Percentiles rank a stretch among this genome's conserved stretches.
These are phyloP conservation scores for Daldinia decipiens DNA, from an alignment of 495 filamentous ascomycete species.

Conservation along the genomic window DNA sequence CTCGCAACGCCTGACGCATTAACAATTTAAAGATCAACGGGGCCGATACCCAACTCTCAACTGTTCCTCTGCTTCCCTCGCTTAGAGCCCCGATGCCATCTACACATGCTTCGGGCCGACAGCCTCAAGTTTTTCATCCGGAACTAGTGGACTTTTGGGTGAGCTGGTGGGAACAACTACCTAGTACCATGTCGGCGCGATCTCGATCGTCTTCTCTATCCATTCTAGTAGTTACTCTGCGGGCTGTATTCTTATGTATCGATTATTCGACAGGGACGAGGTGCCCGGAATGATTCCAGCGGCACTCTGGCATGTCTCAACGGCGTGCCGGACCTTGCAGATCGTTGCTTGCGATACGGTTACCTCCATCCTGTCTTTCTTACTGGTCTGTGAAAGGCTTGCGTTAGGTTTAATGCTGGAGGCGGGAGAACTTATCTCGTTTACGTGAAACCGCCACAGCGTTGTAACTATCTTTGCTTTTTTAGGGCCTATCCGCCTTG, in stretches of 20 bases:
- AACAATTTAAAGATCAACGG: conserved; percentile 15
- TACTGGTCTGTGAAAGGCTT: conserved; percentile 9
- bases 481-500: conserved; percentile 11
- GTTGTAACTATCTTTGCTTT: conserved; percentile 15
- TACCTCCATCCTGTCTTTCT: conserved; percentile 10
- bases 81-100: neutral
- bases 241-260: conserved; percentile 4
- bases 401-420: conserved; percentile 14
- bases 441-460: conserved; percentile 31
- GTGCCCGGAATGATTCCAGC: conserved; percentile 34
- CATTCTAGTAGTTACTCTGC: neutral
- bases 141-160: neutral
- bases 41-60: neutral
- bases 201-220: conserved; percentile 4
- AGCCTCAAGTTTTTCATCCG: conserved; percentile 19
- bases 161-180: neutral
- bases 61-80: conserved; percentile 1
- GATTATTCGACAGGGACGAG: conserved; percentile 27
- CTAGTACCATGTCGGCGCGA: conserved; percentile 1
- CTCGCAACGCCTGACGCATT: conserved; percentile 16
- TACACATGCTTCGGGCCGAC: conserved; percentile 28
- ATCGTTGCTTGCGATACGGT: conserved; percentile 21
- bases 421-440: conserved; percentile 16
- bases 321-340: conserved; percentile 19
- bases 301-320: conserved; percentile 34